A percentile compares a stretch with the other conserved stretches of the same genome.
Evolutionary conservation across 371 early-diverging fungal species (phyloP).

Genomic region (Mucor lusitanicus): DNA sequence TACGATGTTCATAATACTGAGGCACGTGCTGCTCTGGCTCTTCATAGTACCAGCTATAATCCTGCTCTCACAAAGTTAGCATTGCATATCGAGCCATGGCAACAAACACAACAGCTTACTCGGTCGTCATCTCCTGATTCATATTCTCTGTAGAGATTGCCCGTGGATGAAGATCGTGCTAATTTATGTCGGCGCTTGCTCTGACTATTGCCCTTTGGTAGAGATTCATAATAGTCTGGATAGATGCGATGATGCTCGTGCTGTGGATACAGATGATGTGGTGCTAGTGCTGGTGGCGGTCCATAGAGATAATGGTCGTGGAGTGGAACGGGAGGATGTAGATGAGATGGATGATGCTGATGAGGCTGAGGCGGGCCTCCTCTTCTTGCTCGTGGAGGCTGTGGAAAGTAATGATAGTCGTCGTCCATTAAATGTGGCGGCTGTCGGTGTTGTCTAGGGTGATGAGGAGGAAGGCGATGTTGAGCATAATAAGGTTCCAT

Average conservation of each 20-base stretch:
- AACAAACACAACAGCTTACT: neutral
- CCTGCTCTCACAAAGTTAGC: neutral
- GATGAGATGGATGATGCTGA: neutral
- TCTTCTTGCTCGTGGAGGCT: neutral
- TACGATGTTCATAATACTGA: neutral
- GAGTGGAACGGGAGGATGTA: neutral
- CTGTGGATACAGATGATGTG: too few relatives aligned
- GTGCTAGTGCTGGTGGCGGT: neutral
- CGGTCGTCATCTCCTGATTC: neutral
- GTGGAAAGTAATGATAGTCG: neutral
- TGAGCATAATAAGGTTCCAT: neutral
- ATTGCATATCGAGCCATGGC: neutral
- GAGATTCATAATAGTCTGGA: neutral
- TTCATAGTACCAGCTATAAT: conserved; percentile 5
- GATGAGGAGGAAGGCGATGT: neutral
- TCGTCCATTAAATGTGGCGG: neutral
- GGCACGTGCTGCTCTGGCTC: neutral
- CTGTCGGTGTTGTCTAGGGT: neutral
- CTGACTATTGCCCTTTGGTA: neutral
- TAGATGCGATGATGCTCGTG: neutral
- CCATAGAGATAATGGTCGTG: neutral
- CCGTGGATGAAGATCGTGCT: neutral
- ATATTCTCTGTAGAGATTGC: neutral
- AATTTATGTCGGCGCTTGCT: neutral
- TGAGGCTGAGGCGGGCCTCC: too few relatives aligned